A percentile compares a stretch with the other conserved stretches of the same genome.
These are phyloP conservation scores for Pseudogymnoascus sp. DNA, from an alignment of 2,329 filamentous ascomycete species.

Conservation along the genomic window DNA sequence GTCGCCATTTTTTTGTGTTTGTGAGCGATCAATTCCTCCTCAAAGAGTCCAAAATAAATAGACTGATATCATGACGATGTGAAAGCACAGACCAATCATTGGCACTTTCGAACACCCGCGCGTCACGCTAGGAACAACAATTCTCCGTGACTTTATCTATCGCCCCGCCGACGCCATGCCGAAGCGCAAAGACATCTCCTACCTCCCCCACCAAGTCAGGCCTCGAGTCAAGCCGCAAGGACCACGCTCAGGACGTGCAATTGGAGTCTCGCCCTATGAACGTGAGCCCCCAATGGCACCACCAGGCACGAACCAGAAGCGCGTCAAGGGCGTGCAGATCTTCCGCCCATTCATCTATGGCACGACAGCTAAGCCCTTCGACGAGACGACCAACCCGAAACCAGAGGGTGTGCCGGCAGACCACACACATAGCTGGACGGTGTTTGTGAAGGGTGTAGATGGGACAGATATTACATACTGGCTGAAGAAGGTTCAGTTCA, in stretches of 20 bases:
- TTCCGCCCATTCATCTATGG: slow-evolving; percentile 66
- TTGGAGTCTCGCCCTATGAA: background rate
- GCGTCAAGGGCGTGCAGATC: slow-evolving; percentile 59
- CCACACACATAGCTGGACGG: slow-evolving; percentile 94
- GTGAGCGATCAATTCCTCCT: background rate
- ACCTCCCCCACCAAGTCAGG: slow-evolving; percentile 5
- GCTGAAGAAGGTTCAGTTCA: slow-evolving; percentile 96
- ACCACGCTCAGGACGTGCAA: slow-evolving; percentile 4
- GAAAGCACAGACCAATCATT: slow-evolving; percentile 11
- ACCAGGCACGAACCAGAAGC: slow-evolving; percentile 47
- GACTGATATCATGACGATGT: slow-evolving; percentile 11
- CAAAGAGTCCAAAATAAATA: background rate
- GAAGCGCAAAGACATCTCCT: background rate
- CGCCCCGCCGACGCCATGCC: background rate
- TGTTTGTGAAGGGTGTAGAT: slow-evolving; percentile 86
- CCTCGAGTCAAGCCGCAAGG: slow-evolving; percentile 6
- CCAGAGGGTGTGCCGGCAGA: slow-evolving; percentile 72
- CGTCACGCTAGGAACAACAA: slow-evolving; percentile 9
- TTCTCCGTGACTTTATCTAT: background rate
- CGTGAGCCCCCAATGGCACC: slow-evolving; percentile 45
- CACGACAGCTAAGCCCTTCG: slow-evolving; percentile 72
- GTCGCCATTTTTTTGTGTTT: slow-evolving; percentile 15
- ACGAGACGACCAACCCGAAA: slow-evolving; percentile 70
- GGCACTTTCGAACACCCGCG: slow-evolving; percentile 1
- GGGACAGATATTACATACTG: slow-evolving; percentile 90